Conservation (phyloP, 2,329 filamentous ascomycete genomes). For the Fusarium goolgardi region DNA sequence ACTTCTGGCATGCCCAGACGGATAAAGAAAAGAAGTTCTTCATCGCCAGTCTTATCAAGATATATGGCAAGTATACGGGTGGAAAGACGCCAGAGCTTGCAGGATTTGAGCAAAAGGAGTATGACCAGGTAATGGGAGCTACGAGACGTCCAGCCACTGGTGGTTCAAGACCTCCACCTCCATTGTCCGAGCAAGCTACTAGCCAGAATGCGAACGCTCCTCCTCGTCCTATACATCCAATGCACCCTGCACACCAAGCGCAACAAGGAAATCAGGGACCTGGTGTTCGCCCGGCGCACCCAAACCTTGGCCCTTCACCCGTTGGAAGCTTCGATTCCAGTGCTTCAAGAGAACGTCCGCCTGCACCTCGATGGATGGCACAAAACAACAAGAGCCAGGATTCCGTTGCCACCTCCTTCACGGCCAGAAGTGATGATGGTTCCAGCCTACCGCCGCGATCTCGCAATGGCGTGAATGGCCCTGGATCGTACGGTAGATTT, state of each 20-base stretch:
- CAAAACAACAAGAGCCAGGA: slow-evolving; percentile 69
- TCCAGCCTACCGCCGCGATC: slow-evolving; percentile 64
- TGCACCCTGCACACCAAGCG: slow-evolving; percentile 24
- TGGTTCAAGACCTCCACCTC: slow-evolving; percentile 43
- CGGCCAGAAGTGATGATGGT: slow-evolving; percentile 62
- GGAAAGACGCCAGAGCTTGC: slow-evolving; percentile 81
- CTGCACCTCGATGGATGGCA: slow-evolving; percentile 60
- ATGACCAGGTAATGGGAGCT: slow-evolving; percentile 77
- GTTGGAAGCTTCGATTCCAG: slow-evolving; percentile 64
- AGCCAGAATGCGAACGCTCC: slow-evolving; percentile 33
- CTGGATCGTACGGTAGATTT: slow-evolving; percentile 55
- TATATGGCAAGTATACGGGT: slow-evolving; percentile 95
- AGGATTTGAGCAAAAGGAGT: slow-evolving; percentile 84
- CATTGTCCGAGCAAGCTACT: slow-evolving; percentile 43
- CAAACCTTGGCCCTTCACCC: slow-evolving; percentile 61
- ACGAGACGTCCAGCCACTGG: slow-evolving; percentile 55
- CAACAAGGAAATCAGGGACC: slow-evolving; percentile 34
- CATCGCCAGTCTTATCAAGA: slow-evolving; percentile 94
- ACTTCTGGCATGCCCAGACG: slow-evolving; percentile 95
- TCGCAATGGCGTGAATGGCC: slow-evolving; percentile 60
- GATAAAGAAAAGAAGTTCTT: slow-evolving; percentile 99
- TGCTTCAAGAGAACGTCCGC: slow-evolving; percentile 54
- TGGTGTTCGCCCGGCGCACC: slow-evolving; percentile 51
- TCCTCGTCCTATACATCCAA: slow-evolving; percentile 35
- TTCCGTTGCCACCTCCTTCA: slow-evolving; percentile 62